Evolutionary conservation across 169 alveolate genomes (phyloP).

Genomic region (Babesia gibsoni): DNA sequence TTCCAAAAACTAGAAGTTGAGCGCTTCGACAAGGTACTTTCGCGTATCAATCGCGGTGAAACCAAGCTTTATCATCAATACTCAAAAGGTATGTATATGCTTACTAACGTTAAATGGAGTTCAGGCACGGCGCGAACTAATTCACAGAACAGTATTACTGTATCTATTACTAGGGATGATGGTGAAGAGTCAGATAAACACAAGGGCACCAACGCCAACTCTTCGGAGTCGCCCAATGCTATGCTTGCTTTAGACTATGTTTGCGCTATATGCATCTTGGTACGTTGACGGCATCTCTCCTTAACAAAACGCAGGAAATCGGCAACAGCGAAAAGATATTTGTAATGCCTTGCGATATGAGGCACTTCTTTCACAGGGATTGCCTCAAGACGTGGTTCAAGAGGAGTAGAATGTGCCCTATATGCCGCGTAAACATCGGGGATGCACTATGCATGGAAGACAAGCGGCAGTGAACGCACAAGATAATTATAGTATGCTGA

Average conservation of each 20-base stretch:
- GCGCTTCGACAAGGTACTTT: slow-evolving; percentile 46
- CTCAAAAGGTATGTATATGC: too few species aligned
- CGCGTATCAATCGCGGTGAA: neutral
- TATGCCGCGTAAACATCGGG: slow-evolving; percentile 70
- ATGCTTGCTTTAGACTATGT: neutral
- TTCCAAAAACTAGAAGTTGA: slow-evolving; percentile 56
- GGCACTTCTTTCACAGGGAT: slow-evolving; percentile 73
- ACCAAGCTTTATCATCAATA: neutral
- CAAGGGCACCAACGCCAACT: too few species aligned
- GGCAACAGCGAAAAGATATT: slow-evolving; percentile 59
- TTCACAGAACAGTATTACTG: too few species aligned
- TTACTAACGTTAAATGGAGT: too few species aligned
- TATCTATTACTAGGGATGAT: too few species aligned
- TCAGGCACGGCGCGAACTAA: too few species aligned
- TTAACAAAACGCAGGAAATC: slow-evolving; percentile 45
- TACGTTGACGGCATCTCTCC: neutral
- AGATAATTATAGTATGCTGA: slow-evolving; percentile 66
- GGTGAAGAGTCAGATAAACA: too few species aligned
- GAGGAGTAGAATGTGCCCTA: slow-evolving; percentile 73
- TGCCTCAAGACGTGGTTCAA: slow-evolving; percentile 71
- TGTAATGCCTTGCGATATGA: slow-evolving; percentile 73
- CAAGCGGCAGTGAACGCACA: neutral
- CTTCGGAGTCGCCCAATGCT: too few species aligned
- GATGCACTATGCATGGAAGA: slow-evolving; percentile 6
- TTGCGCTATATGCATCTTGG: slow-evolving; percentile 42